Conservation (phyloP, 768 basidiomycete species). For the Mrakia blollopis region DNA sequence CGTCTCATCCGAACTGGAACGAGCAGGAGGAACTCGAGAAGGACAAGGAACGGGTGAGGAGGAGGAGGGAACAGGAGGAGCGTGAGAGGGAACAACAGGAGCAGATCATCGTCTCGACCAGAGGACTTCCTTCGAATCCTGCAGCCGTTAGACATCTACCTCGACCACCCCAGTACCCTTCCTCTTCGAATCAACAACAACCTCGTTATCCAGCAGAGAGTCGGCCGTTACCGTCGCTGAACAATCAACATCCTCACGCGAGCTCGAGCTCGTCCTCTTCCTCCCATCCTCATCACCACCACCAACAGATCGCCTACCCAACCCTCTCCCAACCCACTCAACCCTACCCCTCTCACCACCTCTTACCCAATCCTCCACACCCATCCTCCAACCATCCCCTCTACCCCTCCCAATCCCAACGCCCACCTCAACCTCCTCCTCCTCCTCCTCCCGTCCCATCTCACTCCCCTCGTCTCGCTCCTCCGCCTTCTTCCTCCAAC, state of each 20-base stretch:
- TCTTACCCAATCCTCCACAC: neutral
- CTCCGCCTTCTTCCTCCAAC: neutral
- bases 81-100: neutral
- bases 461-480: neutral
- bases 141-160: neutral
- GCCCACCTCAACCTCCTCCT: neutral
- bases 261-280: neutral
- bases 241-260: neutral
- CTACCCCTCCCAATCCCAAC: neutral
- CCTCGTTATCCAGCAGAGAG: neutral
- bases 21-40: slow-evolving; percentile 3
- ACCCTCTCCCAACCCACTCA: neutral
- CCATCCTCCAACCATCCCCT: neutral
- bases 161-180: neutral
- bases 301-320: neutral
- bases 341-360: neutral
- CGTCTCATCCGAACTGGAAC: neutral
- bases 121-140: neutral
- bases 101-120: neutral
- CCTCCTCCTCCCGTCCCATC: neutral
- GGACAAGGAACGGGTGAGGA: neutral
- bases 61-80: neutral
- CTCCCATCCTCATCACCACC: neutral
- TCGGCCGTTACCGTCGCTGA: neutral
- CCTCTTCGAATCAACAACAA: neutral